These are phyloP conservation scores for Hondaea fermentalgiana DNA, from an alignment of 108 stramenopile genomes.

Conservation along the genomic window DNA sequence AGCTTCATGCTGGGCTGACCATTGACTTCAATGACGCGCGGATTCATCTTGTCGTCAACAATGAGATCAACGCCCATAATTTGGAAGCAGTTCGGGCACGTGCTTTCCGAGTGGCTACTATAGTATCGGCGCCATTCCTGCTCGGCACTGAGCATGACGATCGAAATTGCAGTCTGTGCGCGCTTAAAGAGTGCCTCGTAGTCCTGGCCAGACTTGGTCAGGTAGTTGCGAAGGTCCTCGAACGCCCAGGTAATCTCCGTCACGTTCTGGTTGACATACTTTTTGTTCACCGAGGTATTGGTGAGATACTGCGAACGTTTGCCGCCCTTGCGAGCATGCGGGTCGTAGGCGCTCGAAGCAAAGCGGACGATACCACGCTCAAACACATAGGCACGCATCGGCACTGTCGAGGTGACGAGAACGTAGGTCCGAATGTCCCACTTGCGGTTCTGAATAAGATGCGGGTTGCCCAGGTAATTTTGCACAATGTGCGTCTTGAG, in stretches of 20 bases:
- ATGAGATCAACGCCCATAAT: conserved; percentile 8
- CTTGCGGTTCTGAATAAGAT: neutral
- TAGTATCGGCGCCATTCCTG: conserved; percentile 14
- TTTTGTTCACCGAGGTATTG: conserved; percentile 13
- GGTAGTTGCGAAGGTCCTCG: neutral
- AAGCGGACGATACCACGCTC: neutral
- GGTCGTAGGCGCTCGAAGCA: conserved; percentile 9
- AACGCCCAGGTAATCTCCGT: conserved; percentile 12
- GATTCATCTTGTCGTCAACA: neutral
- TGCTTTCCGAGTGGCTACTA: neutral
- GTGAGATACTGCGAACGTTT: neutral
- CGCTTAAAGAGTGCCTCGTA: neutral
- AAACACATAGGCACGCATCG: conserved; percentile 1
- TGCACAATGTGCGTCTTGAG: conserved; percentile 14
- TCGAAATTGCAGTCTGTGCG: conserved; percentile 3
- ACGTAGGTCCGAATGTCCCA: conserved; percentile 18
- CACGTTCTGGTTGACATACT: conserved; percentile 12
- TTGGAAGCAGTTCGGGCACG: neutral
- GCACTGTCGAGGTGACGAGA: neutral
- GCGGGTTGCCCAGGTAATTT: conserved; percentile 5
- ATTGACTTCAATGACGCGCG: conserved; percentile 11
- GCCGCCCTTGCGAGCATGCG: conserved; percentile 1
- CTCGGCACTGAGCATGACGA: neutral
- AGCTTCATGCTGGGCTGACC: conserved; percentile 15
- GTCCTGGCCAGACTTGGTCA: neutral